Percentiles rank a stretch among this genome's conserved stretches.
These are phyloP conservation scores for Ilex asprella DNA, from an alignment of 257 asterid genomes.

Conservation along the genomic window DNA sequence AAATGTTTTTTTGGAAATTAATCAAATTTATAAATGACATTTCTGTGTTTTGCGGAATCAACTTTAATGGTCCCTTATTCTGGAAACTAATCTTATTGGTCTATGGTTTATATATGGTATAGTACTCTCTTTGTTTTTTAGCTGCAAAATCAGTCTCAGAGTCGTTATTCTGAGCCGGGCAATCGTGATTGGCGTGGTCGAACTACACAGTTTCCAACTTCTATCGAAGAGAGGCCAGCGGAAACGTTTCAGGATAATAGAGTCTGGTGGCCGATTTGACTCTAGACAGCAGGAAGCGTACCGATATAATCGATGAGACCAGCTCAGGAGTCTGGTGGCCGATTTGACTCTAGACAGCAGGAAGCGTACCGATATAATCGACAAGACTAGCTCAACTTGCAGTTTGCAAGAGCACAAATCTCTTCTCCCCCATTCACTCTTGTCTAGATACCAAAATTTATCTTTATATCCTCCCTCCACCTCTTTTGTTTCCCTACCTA, in stretches of 20 bases:
- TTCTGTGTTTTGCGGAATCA: neutral
- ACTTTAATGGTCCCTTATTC: neutral
- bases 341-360: neutral
- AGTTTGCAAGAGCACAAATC: constrained; percentile 6
- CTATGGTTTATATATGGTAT: neutral
- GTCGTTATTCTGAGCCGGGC: neutral
- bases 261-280: neutral
- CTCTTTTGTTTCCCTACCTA: neutral
- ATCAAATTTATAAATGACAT: too few relatives aligned
- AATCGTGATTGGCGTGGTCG: neutral
- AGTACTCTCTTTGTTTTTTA: too few relatives aligned
- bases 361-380: neutral
- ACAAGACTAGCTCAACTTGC: constrained; percentile 13
- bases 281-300: neutral
- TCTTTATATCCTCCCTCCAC: too few relatives aligned
- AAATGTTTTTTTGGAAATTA: neutral
- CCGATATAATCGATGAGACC: neutral
- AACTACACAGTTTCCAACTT: neutral
- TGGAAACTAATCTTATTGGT: too few relatives aligned
- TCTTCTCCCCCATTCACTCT: neutral
- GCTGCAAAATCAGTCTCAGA: neutral
- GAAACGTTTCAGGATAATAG: neutral
- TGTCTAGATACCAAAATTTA: neutral
- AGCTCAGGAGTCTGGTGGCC: neutral
- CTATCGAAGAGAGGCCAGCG: neutral